These are phyloP conservation scores for Penicillium sp. DNA, from an alignment of 2,329 filamentous ascomycete genomes.

Conservation along the genomic window DNA sequence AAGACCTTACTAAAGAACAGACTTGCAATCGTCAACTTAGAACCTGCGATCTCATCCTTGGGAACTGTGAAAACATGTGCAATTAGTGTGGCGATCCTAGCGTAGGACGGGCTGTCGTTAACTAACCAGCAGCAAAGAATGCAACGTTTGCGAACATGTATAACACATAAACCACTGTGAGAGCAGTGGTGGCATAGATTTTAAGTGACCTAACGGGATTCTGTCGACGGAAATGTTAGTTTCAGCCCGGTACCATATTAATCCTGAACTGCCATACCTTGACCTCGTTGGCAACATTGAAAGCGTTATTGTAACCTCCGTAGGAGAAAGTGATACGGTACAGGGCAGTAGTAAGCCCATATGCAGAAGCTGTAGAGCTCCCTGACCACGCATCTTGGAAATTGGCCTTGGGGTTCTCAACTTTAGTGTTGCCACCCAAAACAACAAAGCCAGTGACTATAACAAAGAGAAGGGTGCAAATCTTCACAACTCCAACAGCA, in stretches of 20 bases:
- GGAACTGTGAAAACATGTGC: constrained; percentile 24
- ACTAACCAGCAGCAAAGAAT: constrained; percentile 54
- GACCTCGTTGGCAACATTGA: constrained; percentile 63
- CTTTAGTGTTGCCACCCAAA: constrained; percentile 54
- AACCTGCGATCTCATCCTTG: constrained; percentile 52
- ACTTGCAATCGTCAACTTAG: constrained; percentile 55
- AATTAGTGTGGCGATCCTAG: background rate
- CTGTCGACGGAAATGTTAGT: constrained; percentile 27
- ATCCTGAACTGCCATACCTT: constrained; percentile 34
- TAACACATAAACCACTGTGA: constrained; percentile 35
- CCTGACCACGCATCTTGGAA: constrained; percentile 58
- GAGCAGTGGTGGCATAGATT: constrained; percentile 4
- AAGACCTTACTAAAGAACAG: constrained; percentile 61
- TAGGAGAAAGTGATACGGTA: constrained; percentile 61
- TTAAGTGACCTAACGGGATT: constrained; percentile 56
- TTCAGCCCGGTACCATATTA: background rate
- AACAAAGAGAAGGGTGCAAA: constrained; percentile 62
- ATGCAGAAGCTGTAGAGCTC: constrained; percentile 42
- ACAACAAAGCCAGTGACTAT: constrained; percentile 62
- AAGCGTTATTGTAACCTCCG: constrained; percentile 58
- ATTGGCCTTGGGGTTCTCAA: constrained; percentile 54
- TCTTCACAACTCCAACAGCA: constrained; percentile 57
- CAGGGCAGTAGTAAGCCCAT: constrained; percentile 56
- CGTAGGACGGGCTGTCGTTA: constrained; percentile 18
- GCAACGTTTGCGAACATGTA: constrained; percentile 62